Conservation (phyloP, 257 asterid species). For the Lithospermum erythrorhizon region DNA sequence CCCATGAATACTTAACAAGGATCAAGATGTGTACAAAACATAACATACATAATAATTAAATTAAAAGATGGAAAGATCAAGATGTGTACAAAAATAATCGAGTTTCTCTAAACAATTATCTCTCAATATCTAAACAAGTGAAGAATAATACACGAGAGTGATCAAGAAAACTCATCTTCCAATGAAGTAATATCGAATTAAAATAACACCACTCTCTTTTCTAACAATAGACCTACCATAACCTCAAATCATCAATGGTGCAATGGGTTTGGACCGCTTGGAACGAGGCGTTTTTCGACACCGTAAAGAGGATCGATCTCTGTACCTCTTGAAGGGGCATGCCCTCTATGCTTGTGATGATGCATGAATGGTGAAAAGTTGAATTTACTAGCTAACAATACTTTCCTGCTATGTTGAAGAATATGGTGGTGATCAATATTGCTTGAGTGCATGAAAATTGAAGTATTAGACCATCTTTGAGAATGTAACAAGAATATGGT, state of each 20-base stretch:
- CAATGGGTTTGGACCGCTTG: slow-evolving; percentile 81
- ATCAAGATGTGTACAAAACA: no score
- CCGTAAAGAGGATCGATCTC: slow-evolving; percentile 59
- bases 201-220: neutral
- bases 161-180: slow-evolving; percentile 1
- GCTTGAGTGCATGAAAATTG: neutral
- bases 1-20: no score
- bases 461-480: slow-evolving; percentile 4
- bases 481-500: slow-evolving; percentile 5
- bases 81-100: neutral
- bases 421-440: neutral
- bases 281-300: slow-evolving; percentile 66
- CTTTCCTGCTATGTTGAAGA: slow-evolving; percentile 24
- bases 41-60: neutral
- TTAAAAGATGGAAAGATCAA: no score
- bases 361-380: slow-evolving; percentile 44
- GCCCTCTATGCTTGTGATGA: slow-evolving; percentile 17
- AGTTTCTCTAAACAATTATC: neutral
- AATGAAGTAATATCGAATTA: slow-evolving; percentile 2
- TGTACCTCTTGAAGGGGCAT: slow-evolving; percentile 7
- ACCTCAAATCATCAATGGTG: slow-evolving; percentile 48
- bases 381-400: slow-evolving; percentile 24
- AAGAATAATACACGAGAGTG: neutral
- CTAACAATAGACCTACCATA: neutral
- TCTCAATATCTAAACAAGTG: slow-evolving; percentile 1